Conservation (phyloP, 179 eudicot genomes). For the Heliamphora pulchella region DNA sequence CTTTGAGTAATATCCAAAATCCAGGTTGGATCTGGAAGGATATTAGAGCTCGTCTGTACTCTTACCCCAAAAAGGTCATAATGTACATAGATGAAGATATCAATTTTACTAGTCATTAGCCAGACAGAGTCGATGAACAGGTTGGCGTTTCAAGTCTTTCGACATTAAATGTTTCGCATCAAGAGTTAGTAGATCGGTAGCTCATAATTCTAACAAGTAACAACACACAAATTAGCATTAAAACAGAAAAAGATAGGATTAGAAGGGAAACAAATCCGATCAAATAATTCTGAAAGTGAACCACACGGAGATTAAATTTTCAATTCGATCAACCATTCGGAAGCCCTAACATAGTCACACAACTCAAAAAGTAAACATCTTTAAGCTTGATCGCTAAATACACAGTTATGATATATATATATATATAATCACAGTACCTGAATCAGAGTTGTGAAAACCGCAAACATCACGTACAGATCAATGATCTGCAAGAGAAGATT, state of each 20-base stretch:
- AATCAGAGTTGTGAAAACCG: slow-evolving; percentile 62
- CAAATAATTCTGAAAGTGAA: too few species aligned
- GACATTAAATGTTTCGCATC: neutral
- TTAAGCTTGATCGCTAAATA: too few species aligned
- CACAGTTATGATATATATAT: too few species aligned
- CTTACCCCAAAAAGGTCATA: neutral
- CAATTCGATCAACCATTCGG: too few species aligned
- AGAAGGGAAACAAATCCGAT: neutral
- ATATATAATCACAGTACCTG: slow-evolving; percentile 44
- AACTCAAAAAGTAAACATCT: too few species aligned
- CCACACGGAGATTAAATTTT: too few species aligned
- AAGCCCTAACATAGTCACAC: too few species aligned
- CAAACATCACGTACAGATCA: slow-evolving; percentile 74
- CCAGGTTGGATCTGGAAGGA: neutral
- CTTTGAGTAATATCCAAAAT: neutral
- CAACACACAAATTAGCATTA: neutral
- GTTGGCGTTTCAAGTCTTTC: neutral
- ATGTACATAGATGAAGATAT: neutral
- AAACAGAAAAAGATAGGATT: neutral
- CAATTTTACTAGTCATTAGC: neutral
- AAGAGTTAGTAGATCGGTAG: neutral
- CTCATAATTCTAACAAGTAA: neutral
- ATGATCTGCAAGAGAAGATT: slow-evolving; percentile 48
- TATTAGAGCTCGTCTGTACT: neutral
- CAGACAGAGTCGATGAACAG: neutral